Percentiles rank a stretch among this genome's conserved stretches.
phyloP scores from a whole-genome alignment of 139 green algal genomes.

The Coelastrella sp. region DNA sequence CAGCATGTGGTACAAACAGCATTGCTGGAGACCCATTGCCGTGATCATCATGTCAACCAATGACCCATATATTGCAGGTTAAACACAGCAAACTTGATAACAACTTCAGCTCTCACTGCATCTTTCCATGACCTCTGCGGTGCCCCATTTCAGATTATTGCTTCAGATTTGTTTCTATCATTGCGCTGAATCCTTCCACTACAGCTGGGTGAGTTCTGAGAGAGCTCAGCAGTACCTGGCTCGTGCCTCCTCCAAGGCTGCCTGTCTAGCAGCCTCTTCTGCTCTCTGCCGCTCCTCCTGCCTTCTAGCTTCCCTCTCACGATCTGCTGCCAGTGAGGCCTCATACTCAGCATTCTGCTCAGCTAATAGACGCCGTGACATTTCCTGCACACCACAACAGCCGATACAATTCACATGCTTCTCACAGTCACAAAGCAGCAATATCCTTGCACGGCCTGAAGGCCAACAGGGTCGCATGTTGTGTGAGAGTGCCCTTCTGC shows the following conservation, averaged over 20 bases:
- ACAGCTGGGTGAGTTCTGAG: too few species aligned
- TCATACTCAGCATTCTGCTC: slow-evolving; percentile 89
- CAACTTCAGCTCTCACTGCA: too few species aligned
- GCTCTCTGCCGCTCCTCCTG: slow-evolving; percentile 54
- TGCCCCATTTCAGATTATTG: too few species aligned
- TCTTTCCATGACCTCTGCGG: too few species aligned
- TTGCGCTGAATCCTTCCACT: too few species aligned
- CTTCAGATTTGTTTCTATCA: too few species aligned
- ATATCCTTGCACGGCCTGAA: not conserved
- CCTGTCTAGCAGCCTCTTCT: slow-evolving; percentile 29
- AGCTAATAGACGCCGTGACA: slow-evolving; percentile 68
- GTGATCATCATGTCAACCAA: not conserved
- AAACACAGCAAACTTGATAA: too few species aligned
- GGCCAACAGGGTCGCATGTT: not conserved
- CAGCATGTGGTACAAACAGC: not conserved
- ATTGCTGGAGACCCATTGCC: not conserved
- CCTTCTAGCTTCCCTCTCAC: slow-evolving; percentile 55
- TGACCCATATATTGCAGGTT: too few species aligned
- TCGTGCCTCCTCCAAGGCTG: slow-evolving; percentile 45
- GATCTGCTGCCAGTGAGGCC: slow-evolving; percentile 73
- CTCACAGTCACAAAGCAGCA: not conserved
- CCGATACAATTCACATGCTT: not conserved
- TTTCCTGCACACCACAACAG: slow-evolving; percentile 60
- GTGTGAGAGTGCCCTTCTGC: too few species aligned
- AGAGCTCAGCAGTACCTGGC: slow-evolving; percentile 25